phyloP scores from a whole-genome alignment of 2,329 filamentous ascomycete species.

The Tetracladium maxilliforme region DNA sequence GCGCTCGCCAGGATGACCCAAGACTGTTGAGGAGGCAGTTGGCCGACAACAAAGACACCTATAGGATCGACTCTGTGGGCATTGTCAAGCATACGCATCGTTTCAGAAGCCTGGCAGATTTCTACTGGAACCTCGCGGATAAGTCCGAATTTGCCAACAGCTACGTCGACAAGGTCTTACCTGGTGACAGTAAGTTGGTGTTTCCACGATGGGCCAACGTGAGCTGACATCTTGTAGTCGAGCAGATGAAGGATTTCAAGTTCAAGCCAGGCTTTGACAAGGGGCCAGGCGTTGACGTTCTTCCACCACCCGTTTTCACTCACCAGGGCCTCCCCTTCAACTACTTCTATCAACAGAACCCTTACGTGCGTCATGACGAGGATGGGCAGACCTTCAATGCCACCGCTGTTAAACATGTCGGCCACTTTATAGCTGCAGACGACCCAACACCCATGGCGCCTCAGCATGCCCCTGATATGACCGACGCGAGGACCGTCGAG shows the following conservation, averaged over 20 bases:
- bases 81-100: constrained; percentile 68
- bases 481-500: too few species aligned
- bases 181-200: constrained; percentile 45
- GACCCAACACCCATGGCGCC: constrained; percentile 50
- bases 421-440: constrained; percentile 44
- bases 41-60: constrained; percentile 53
- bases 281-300: constrained; percentile 49
- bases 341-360: constrained; percentile 76
- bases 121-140: too few species aligned
- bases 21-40: constrained; percentile 44
- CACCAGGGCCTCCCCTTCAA: constrained; percentile 61
- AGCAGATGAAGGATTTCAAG: constrained; percentile 48
- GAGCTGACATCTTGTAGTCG: constrained; percentile 22
- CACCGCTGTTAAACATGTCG: constrained; percentile 38
- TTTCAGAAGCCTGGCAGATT: constrained; percentile 69
- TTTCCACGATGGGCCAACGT: constrained; percentile 1
- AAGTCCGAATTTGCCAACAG: too few species aligned
- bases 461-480: constrained; percentile 38
- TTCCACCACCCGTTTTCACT: constrained; percentile 69
- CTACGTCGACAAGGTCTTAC: constrained; percentile 54
- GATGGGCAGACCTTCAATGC: constrained; percentile 36
- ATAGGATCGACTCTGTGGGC: constrained; percentile 56
- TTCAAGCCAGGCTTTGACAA: constrained; percentile 47
- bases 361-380: constrained; percentile 47
- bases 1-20: constrained; percentile 35